These are phyloP conservation scores for Caulochytrium protostelioides DNA, from an alignment of 371 early-diverging fungal genomes.

Conservation along the genomic window DNA sequence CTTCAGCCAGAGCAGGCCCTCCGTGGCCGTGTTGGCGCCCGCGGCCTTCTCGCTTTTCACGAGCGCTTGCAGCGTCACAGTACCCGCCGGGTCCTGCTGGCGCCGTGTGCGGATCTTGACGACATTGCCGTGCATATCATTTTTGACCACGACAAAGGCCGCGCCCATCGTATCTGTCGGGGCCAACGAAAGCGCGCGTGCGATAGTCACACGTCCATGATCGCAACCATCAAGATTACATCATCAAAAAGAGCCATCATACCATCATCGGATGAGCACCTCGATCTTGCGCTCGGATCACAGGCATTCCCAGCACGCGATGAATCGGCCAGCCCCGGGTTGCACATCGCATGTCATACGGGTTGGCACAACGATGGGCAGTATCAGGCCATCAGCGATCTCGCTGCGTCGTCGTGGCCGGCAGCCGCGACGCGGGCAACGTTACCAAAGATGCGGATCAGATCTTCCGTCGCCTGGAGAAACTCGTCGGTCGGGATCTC, in stretches of 20 bases:
- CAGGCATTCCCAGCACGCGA: not conserved
- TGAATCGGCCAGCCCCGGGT: not conserved
- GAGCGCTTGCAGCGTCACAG: constrained; percentile 58
- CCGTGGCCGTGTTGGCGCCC: constrained; percentile 59
- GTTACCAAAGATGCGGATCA: constrained; percentile 63
- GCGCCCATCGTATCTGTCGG: constrained; percentile 14
- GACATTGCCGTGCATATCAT: constrained; percentile 75
- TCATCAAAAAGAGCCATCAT: too few species aligned
- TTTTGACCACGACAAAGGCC: constrained; percentile 63
- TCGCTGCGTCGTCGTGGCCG: too few species aligned
- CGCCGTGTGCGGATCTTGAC: constrained; percentile 57
- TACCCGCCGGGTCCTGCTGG: constrained; percentile 32
- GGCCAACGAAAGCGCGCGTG: not conserved
- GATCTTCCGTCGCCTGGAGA: constrained; percentile 64
- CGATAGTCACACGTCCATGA: not conserved
- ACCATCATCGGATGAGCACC: not conserved
- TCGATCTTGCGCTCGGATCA: not conserved
- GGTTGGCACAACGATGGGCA: too few species aligned
- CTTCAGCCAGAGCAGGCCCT: constrained; percentile 80
- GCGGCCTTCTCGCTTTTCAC: constrained; percentile 44
- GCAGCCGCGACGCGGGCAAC: not conserved
- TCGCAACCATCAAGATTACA: not conserved
- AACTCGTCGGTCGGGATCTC: constrained; percentile 53
- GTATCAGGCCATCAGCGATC: too few species aligned
- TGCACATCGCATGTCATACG: not conserved